Evolutionary conservation across 1,139 yeast species (phyloP).

Genomic region (Geotrichum restrictum): DNA sequence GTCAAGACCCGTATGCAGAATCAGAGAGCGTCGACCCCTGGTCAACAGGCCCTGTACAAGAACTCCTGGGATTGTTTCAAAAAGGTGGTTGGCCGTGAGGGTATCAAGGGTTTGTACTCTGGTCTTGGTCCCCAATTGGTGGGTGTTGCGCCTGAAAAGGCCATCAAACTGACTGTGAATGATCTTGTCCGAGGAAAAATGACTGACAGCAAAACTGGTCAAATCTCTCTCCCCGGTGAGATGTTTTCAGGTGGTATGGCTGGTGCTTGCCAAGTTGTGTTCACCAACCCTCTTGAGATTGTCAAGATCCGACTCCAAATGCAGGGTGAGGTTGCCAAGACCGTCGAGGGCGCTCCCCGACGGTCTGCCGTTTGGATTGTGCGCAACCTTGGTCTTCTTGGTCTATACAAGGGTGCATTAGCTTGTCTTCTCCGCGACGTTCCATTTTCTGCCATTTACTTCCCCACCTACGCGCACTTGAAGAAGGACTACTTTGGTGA

Average conservation of each 20-base stretch:
- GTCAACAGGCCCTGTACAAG: conserved; percentile 52
- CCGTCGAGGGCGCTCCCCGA: conserved; percentile 41
- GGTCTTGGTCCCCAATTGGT: conserved; percentile 92
- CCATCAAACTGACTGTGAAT: conserved; percentile 90
- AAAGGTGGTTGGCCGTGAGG: conserved; percentile 73
- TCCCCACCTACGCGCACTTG: conserved; percentile 93
- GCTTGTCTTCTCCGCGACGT: conserved; percentile 96
- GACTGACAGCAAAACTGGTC: conserved; percentile 47
- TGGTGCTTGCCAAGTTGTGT: conserved; percentile 93
- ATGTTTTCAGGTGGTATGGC: conserved; percentile 87
- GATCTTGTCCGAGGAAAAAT: conserved; percentile 79
- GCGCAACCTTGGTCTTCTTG: conserved; percentile 72
- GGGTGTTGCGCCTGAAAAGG: conserved; percentile 98
- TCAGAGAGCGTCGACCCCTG: conserved; percentile 65
- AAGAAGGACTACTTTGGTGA: conserved; percentile 77
- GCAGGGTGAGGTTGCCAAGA: conserved; percentile 66
- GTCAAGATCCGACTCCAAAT: conserved; percentile 93
- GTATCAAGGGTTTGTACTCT: conserved; percentile 79
- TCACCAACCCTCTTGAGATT: conserved; percentile 93
- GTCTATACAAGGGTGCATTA: conserved; percentile 84
- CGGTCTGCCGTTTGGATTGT: conserved; percentile 70
- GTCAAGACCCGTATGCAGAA: conserved; percentile 98
- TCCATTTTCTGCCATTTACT: conserved; percentile 94
- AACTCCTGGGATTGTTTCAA: conserved; percentile 82
- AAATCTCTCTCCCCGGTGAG: conserved; percentile 66